Conservation (phyloP, 2,329 filamentous ascomycete species). For the Colletotrichum acutatum region DNA sequence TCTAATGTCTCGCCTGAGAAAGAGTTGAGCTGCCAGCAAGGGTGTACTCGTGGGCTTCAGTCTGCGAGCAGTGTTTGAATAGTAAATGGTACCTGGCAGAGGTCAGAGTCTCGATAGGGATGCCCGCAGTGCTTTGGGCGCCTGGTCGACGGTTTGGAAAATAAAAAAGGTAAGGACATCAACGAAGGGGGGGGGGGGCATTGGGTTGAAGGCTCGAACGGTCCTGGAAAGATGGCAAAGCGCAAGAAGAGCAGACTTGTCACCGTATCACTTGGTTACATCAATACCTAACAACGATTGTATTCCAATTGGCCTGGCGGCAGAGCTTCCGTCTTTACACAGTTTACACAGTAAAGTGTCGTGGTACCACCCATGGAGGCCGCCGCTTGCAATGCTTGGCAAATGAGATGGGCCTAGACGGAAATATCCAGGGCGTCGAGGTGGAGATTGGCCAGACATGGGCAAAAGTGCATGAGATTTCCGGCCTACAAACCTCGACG, state of each 20-base stretch:
- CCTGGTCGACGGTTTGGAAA: conserved; percentile 31
- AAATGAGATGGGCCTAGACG: background rate
- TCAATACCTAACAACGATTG: conserved; percentile 36
- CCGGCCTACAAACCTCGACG: background rate
- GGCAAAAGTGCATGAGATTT: background rate
- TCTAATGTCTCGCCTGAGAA: conserved; percentile 56
- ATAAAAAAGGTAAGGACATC: conserved; percentile 16
- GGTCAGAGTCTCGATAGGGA: conserved; percentile 13
- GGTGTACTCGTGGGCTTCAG: conserved; percentile 1
- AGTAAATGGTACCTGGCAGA: conserved; percentile 19
- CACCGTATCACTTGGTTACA: conserved; percentile 32
- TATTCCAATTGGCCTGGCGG: conserved; percentile 3
- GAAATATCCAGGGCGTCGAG: background rate
- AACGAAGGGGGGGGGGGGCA: conserved; percentile 9
- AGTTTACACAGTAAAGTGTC: no score
- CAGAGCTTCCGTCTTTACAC: background rate
- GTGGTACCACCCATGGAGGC: background rate
- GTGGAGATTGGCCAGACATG: background rate
- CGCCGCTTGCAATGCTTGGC: background rate
- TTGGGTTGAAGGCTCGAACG: conserved; percentile 12
- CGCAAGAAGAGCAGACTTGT: conserved; percentile 29
- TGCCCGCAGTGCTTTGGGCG: conserved; percentile 33
- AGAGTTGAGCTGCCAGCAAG: background rate
- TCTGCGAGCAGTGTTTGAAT: conserved; percentile 20
- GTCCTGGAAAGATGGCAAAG: conserved; percentile 28